phyloP scores from a whole-genome alignment of 768 basidiomycete species.

The Hygrocybe punicea region DNA sequence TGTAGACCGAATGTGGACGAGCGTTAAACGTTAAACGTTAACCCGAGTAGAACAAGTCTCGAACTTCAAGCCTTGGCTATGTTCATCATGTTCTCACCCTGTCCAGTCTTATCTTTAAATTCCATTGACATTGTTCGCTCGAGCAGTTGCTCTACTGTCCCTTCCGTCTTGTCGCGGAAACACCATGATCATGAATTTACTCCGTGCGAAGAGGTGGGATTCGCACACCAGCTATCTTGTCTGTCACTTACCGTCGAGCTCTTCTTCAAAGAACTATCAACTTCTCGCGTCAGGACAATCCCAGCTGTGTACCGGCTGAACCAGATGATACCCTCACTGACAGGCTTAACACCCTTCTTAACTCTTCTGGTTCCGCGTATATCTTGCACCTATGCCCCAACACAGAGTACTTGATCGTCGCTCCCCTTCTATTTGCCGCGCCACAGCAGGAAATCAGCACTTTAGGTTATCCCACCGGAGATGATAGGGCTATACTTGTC shows the following conservation, averaged over 20 bases:
- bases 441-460: constrained; percentile 81
- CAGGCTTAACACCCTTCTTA: constrained; percentile 62
- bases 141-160: no score
- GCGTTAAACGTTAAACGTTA: no score
- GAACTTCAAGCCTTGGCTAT: no score
- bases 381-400: constrained; percentile 63
- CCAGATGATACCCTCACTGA: constrained; percentile 61
- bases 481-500: constrained; percentile 63
- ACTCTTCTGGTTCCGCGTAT: constrained; percentile 64
- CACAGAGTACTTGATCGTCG: constrained; percentile 58
- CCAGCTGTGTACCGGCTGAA: constrained; percentile 1
- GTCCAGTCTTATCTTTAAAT: no score
- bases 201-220: no score
- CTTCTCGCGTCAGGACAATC: background rate
- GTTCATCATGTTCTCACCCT: no score
- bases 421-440: constrained; percentile 63
- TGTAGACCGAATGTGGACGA: no score
- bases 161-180: no score
- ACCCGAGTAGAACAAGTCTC: no score
- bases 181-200: no score
- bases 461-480: constrained; percentile 65
- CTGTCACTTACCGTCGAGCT: background rate
- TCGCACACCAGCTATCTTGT: background rate
- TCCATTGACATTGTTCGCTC: no score
- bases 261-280: background rate